phyloP scores from a whole-genome alignment of 306 rosid genomes.

The Mucuna pruriens region DNA sequence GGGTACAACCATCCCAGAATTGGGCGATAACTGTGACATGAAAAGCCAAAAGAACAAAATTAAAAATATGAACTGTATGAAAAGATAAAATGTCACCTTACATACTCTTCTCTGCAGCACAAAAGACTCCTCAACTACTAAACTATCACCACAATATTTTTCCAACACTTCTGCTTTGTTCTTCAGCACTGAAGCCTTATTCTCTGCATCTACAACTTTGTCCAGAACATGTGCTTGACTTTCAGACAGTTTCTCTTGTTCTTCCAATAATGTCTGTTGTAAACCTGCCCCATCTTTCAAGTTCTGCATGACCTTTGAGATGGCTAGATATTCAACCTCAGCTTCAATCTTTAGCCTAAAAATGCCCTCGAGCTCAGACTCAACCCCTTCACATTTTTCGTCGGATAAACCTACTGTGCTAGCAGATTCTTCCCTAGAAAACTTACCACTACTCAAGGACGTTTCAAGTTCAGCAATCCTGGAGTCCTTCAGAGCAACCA shows the following conservation, averaged over 20 bases:
- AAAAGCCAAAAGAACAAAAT: constrained; percentile 52
- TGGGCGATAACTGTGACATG: constrained; percentile 53
- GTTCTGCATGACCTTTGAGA: constrained; percentile 50
- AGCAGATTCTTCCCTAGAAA: constrained; percentile 54
- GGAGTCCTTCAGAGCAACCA: constrained; percentile 57
- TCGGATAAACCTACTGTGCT: constrained; percentile 46
- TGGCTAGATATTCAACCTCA: constrained; percentile 66
- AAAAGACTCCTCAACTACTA: constrained; percentile 60
- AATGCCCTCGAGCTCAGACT: constrained; percentile 54
- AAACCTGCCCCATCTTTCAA: constrained; percentile 48
- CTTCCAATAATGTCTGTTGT: constrained; percentile 50
- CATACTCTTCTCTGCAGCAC: constrained; percentile 60
- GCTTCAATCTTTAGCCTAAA: constrained; percentile 74
- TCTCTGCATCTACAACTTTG: constrained; percentile 57
- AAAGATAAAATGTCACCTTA: constrained; percentile 63
- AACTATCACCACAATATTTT: constrained; percentile 51
- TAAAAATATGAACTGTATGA: constrained; percentile 61
- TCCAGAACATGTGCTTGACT: constrained; percentile 56
- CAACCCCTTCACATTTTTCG: constrained; percentile 47
- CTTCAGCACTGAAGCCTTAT: constrained; percentile 60
- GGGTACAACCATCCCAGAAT: constrained; percentile 69
- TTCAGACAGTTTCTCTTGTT: constrained; percentile 56
- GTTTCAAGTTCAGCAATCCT: constrained; percentile 74
- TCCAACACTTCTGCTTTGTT: constrained; percentile 61
- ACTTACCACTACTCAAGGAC: constrained; percentile 48